A percentile compares a stretch with the other conserved stretches of the same genome.
These are phyloP conservation scores for Trichoderma harzianum DNA, from an alignment of 2,329 filamentous ascomycete genomes.

Conservation along the genomic window DNA sequence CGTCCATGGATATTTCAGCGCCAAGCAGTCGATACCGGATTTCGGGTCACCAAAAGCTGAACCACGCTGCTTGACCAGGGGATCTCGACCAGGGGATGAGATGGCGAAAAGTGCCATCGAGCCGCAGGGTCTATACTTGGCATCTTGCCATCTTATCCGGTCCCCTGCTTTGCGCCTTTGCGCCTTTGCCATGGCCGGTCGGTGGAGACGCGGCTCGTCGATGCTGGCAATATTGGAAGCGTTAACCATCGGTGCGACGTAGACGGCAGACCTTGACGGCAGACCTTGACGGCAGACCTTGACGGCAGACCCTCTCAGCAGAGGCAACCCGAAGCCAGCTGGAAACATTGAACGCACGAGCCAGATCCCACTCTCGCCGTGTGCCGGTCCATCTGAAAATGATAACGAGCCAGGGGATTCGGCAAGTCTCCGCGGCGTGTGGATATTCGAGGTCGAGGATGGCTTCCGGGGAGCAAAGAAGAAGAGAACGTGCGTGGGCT, in stretches of 20 bases:
- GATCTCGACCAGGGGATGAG: background rate
- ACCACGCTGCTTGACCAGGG: background rate
- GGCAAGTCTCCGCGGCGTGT: background rate
- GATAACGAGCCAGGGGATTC: background rate
- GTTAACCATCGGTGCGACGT: background rate
- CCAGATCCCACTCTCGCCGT: background rate
- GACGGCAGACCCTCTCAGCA: background rate
- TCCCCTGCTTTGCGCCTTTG: background rate
- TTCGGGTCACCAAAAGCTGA: background rate
- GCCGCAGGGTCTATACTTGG: background rate
- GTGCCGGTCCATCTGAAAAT: background rate
- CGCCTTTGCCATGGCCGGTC: too few species aligned
- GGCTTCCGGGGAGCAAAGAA: background rate
- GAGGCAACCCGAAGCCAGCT: background rate
- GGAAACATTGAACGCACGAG: background rate
- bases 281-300: background rate
- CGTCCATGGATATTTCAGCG: background rate
- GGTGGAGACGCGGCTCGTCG: constrained; percentile 4
- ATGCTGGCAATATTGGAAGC: background rate
- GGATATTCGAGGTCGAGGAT: background rate
- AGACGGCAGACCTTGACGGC: background rate
- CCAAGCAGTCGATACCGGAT: background rate
- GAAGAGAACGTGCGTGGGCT: background rate
- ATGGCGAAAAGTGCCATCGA: background rate
- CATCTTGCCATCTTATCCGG: background rate